A percentile compares a stretch with the other conserved stretches of the same genome.
These are phyloP conservation scores for Xanthoconium stramineum DNA, from an alignment of 768 basidiomycete genomes.

Conservation along the genomic window DNA sequence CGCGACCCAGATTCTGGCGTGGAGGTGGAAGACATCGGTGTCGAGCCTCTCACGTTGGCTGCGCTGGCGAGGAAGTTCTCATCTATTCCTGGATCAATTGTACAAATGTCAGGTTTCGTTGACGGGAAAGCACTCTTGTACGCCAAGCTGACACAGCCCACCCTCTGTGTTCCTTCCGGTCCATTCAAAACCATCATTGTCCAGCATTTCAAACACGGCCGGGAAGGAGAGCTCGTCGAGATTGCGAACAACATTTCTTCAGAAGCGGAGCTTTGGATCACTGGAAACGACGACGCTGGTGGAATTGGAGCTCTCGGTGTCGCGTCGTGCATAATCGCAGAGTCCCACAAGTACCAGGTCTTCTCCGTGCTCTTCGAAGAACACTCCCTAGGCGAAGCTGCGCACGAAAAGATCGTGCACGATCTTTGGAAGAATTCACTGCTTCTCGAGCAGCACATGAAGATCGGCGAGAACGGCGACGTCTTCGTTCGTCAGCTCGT, in stretches of 20 bases:
- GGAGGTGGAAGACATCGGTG: conserved; percentile 12
- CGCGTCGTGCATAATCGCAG: conserved; percentile 28
- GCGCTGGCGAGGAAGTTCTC: conserved; percentile 12
- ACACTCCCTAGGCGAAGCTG: conserved; percentile 20
- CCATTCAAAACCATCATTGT: conserved; percentile 27
- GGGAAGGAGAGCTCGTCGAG: conserved; percentile 27
- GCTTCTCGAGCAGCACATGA: conserved; percentile 29
- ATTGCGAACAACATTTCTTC: conserved; percentile 23
- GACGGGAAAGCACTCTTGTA: conserved; percentile 14
- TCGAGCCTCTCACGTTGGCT: conserved; percentile 14
- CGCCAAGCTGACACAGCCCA: conserved; percentile 12
- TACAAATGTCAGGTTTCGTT: conserved; percentile 9
- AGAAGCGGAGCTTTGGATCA: conserved; percentile 29
- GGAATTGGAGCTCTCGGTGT: conserved; percentile 31
- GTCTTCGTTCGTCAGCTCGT: conserved; percentile 30
- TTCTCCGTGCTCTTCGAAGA: conserved; percentile 30
- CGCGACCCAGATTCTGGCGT: conserved; percentile 13
- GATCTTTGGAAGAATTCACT: conserved; percentile 25
- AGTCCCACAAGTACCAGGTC: conserved; percentile 28
- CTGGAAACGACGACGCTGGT: conserved; percentile 28
- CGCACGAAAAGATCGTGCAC: conserved; percentile 24
- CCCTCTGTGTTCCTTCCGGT: conserved; percentile 10
- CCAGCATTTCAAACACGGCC: conserved; percentile 24
- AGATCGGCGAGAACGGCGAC: conserved; percentile 24
- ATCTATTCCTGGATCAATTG: conserved; percentile 6